Evolutionary conservation across 2,329 filamentous ascomycete species (phyloP), one percentile per base, ranked within the genome.

Genomic region (Raffaelea ambrosiae): DNA sequence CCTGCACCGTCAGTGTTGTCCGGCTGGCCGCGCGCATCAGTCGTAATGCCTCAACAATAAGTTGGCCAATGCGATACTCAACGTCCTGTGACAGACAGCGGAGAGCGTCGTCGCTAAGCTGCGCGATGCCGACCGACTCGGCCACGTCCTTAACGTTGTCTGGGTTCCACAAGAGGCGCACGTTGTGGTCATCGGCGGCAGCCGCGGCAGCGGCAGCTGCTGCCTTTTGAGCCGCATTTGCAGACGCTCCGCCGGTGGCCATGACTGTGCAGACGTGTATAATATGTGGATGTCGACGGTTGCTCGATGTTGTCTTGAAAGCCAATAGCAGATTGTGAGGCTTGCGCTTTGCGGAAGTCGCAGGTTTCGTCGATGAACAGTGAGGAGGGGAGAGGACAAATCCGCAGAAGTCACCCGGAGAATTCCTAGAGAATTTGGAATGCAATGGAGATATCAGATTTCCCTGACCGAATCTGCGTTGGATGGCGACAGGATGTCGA

Each of bases 91-190:
- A 84, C 40, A 98, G 78, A 49, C 88, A 84, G 52, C 93, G 87
- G 41, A 90, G 81, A 20, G 93, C 86, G 53, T 97, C 91, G 51
- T 95, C 88, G 62, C 80, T 81, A 40, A 97, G 76, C 47, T 80
- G 77, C 57, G 79, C 72, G 58, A 98, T 90, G 49, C 93, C 93
- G 43, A 97, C 87, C 1, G 93, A 95, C 66, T 98, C 93, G 56
- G 93, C 91, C 52, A 97, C 90, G 64, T 98, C 93, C 58, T 83
- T 84, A 58, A 98, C 87, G 58, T 95, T 97, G 59, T 98, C 93
- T 18, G 87, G 83, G 62, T 96, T 97, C 93, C 93, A 97, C 57
- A 96, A 82, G 22, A 83, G 72, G 60, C 52, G 54, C 38, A 48
- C 48, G n/a, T 33, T 26, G 18, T 40, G 43, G 3, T 50, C 48